Evolutionary conservation across 129 eudicot genomes (phyloP).

Genomic region (Chrysanthemum seticuspe): DNA sequence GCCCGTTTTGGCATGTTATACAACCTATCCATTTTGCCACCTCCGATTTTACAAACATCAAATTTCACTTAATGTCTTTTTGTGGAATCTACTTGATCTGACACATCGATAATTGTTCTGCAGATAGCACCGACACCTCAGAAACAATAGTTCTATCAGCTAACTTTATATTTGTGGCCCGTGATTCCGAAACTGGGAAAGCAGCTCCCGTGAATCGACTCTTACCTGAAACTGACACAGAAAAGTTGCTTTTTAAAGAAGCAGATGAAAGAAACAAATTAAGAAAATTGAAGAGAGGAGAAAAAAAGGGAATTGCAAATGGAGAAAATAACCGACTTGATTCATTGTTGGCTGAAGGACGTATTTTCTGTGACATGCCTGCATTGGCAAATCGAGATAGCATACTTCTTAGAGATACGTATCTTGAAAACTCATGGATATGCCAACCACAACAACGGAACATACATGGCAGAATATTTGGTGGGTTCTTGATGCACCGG

Average conservation of each 20-base stretch:
- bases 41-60: not conserved
- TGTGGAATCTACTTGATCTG: conserved; percentile 18
- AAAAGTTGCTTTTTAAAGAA: conserved; percentile 64
- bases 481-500: conserved; percentile 97
- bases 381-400: conserved; percentile 93
- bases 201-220: conserved; percentile 96
- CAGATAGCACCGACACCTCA: conserved; percentile 41
- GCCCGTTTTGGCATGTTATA: not conserved
- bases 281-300: conserved; percentile 53
- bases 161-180: conserved; percentile 94
- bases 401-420: conserved; percentile 87
- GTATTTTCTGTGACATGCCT: conserved; percentile 96
- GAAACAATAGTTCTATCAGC: conserved; percentile 81
- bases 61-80: not conserved
- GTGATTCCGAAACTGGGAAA: conserved; percentile 87
- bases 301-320: conserved; percentile 50
- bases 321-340: conserved; percentile 50
- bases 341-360: conserved; percentile 76
- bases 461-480: conserved; percentile 90
- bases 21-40: not conserved
- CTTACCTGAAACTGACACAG: conserved; percentile 79
- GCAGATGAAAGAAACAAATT: conserved; percentile 72
- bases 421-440: conserved; percentile 80
- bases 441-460: conserved; percentile 98
- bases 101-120: conserved; percentile 20